Evolutionary conservation across 1,284 basidiomycete genomes (phyloP), one percentile per base, ranked within the genome.

Genomic region (Golubevia pallescens): DNA sequence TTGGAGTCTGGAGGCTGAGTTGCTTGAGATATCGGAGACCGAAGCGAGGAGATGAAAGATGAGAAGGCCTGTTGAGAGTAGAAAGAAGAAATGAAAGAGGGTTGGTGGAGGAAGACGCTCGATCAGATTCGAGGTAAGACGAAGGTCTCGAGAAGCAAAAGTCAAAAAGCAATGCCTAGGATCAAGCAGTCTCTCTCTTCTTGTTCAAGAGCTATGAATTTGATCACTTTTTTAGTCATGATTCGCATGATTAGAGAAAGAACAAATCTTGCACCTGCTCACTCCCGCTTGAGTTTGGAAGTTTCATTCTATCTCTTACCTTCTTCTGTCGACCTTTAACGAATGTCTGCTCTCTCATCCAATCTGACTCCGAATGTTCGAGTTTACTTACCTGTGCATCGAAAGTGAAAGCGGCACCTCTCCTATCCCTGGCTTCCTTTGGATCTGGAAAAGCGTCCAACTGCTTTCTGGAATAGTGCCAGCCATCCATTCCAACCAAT

Each of bases 401-500:
- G 65, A 84, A 85, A 0, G 82, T 85, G 67, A 78, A 85, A 14
- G 76, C 76, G 1, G 82, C 77, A 2, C 82, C 82, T 16, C 82
- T 67, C 3, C 77, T 69, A 20, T 72, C 79, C n/a, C 73, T 69
- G 8, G 81, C 81, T 16, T 68, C 28, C 24, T 70, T 28, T 6
- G 78, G 70, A 38, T 84, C 62, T 6, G 63, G 57, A 13, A 82
- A 73, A 6, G 61, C 59, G 19, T 65, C 66, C 2, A 85, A 69
- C 13, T 54, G 53, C 0, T 68, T 62, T 8, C 80, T 71, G 6
- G 77, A 57, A 20, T 72, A 74, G 68, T 85, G 82, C 80, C 80
- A 85, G 1, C 82, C 82, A 55, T 85, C 82, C 81, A 85, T 82
- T 51, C 78, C 74, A 20, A 85, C 74, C 16, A 72, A 71, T 23